A percentile compares a stretch with the other conserved stretches of the same genome.
Evolutionary conservation across 83 land plant species (phyloP).

Genomic region (Picea engelmannii): DNA sequence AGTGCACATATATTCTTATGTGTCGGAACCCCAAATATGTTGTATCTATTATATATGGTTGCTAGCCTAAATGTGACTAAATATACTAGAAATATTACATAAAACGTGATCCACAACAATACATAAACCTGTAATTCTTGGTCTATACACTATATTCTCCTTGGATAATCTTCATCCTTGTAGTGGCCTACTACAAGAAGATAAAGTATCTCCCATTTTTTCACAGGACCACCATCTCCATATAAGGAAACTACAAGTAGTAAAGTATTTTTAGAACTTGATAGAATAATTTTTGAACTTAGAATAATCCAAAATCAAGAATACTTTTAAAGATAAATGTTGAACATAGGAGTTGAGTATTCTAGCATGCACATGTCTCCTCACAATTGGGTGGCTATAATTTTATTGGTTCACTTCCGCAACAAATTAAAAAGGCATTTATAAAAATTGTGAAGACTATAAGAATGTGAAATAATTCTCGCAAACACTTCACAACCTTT

Average conservation of each 20-base stretch:
- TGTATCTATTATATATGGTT: neutral
- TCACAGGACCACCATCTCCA: constrained; percentile 33
- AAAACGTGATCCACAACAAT: neutral
- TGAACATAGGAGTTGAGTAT: neutral
- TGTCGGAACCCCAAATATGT: neutral
- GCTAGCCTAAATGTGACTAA: neutral
- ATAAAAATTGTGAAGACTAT: too few relatives aligned
- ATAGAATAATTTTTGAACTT: neutral
- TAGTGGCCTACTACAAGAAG: constrained; percentile 87
- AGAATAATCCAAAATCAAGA: neutral
- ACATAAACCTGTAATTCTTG: constrained; percentile 71
- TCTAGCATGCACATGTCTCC: neutral
- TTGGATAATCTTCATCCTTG: constrained; percentile 70
- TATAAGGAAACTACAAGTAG: constrained; percentile 60
- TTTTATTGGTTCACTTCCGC: neutral
- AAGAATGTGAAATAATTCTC: too few relatives aligned
- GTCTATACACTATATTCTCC: constrained; percentile 64
- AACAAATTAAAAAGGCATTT: neutral
- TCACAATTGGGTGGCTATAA: neutral
- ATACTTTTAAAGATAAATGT: neutral
- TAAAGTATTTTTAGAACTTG: neutral
- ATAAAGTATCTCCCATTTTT: constrained; percentile 77
- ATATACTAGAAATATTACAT: neutral
- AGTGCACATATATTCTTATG: too few relatives aligned
- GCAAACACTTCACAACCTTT: too few relatives aligned